Evolutionary conservation across 139 green algal genomes (phyloP).

Genomic region (Chlorella sp.): DNA sequence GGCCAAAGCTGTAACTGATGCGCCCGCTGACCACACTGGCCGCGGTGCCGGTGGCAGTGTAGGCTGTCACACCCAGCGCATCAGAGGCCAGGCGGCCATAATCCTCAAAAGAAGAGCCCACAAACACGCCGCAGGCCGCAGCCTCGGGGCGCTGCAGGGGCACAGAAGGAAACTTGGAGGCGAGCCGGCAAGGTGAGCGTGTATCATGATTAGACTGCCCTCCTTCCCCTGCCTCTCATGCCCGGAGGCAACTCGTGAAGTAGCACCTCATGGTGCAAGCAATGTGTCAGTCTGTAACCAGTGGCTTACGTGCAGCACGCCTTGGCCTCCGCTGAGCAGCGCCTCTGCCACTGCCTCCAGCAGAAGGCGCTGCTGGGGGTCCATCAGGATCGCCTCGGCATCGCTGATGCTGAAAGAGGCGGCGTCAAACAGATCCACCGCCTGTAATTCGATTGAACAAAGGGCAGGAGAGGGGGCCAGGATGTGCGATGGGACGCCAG

Average conservation of each 20-base stretch:
- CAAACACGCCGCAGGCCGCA: slow-evolving; percentile 66
- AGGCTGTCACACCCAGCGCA: slow-evolving; percentile 36
- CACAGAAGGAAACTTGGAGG: background rate
- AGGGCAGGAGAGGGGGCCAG: background rate
- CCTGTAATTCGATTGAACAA: slow-evolving; percentile 53
- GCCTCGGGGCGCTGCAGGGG: slow-evolving; percentile 2
- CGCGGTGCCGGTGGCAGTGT: slow-evolving; percentile 55
- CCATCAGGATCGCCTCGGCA: slow-evolving; percentile 74
- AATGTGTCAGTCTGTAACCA: no score
- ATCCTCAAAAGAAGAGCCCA: slow-evolving; percentile 80
- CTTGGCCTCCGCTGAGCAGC: slow-evolving; percentile 1
- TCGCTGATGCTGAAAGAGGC: slow-evolving; percentile 57
- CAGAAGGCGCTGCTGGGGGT: slow-evolving; percentile 85
- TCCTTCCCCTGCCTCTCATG: no score
- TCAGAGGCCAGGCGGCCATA: slow-evolving; percentile 57
- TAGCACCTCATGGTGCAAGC: no score
- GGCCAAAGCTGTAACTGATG: slow-evolving; percentile 67
- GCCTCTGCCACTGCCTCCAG: slow-evolving; percentile 56
- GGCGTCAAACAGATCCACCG: slow-evolving; percentile 69
- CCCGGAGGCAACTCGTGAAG: no score
- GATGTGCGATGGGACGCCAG: no score
- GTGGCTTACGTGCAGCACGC: slow-evolving; percentile 2
- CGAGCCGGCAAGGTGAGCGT: background rate
- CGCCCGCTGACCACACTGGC: slow-evolving; percentile 57
- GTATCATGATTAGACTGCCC: no score